Evolutionary conservation across 2,329 filamentous ascomycete genomes (phyloP), one percentile per base, ranked within the genome.

Genomic region (Colletotrichum gloeosporioides): DNA sequence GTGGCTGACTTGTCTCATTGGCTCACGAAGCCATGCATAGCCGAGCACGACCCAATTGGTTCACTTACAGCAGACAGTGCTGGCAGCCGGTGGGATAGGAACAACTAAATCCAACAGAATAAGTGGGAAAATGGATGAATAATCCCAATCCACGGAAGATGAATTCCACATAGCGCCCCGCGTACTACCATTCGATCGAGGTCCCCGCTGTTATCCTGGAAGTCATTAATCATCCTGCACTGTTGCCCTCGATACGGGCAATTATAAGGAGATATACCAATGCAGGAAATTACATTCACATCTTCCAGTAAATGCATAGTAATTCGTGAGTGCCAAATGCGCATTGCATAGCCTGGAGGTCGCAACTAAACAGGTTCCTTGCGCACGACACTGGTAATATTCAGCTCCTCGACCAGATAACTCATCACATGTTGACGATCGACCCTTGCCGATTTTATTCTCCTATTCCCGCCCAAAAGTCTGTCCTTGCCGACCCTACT

Each of bases 371-470:
- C 18, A 49, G 18, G 5, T 49, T 12, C 39, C 39, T 49, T n/a
- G 39, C 9, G 39, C 39, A n/a, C 12, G 39, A n/a, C 39, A 49
- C 18, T 10, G 16, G 8, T n/a, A n/a, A 44, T 10, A n/a, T 49
- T 49, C 9, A 49, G 39, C 9, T 49, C 8, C 18, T 49, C 18
- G n/a, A 12, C 39, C 18, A 49, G 5, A 49, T 12, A n/a, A 49
- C 9, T n/a, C 9, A n/a, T 10, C 18, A 2, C 18, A 12, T 44
- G 18, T 49, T 49, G 39, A 44, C 39, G 4, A n/a, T 44, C n/a
- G 4, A n/a, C 18, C 39, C 1, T 49, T n/a, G 39, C 39, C 0
- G 6, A 10, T 4, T 49, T 4, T n/a, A 0, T 7, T 0, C n/a
- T n/a, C 18, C 2, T 49, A 12, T 0, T 44, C 9, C 39, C n/a